Conservation (phyloP, 805 yeast genomes). For the Saturnispora gosingensis region DNA sequence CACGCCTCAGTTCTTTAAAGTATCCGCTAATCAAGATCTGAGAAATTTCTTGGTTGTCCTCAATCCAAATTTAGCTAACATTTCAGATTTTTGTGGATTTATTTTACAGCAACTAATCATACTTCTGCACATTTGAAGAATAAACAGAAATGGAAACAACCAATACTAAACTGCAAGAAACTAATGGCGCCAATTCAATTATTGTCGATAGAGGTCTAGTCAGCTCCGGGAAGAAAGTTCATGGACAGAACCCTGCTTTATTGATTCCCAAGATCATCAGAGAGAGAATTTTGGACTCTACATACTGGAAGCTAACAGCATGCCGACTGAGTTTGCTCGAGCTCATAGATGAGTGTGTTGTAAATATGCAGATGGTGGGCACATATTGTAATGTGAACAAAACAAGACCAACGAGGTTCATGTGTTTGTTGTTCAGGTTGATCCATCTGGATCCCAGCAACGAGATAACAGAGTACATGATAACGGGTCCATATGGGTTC, state of each 20-base stretch:
- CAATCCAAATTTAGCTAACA: background rate
- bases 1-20: too few relatives aligned
- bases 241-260: slow-evolving; percentile 40
- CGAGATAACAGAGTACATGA: slow-evolving; percentile 45
- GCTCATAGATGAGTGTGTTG: slow-evolving; percentile 36
- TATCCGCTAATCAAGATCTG: too few relatives aligned
- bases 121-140: background rate
- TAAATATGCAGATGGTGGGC: slow-evolving; percentile 40
- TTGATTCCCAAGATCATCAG: slow-evolving; percentile 50
- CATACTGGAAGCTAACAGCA: slow-evolving; percentile 52
- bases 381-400: slow-evolving; percentile 27
- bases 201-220: slow-evolving; percentile 30
- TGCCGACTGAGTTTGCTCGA: slow-evolving; percentile 35
- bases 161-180: background rate
- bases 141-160: slow-evolving; percentile 1
- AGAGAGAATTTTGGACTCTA: slow-evolving; percentile 45
- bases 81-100: background rate
- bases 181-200: slow-evolving; percentile 6
- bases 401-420: slow-evolving; percentile 58
- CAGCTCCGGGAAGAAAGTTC: slow-evolving; percentile 21
- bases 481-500: slow-evolving; percentile 55
- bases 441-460: slow-evolving; percentile 63
- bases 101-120: background rate
- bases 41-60: too few relatives aligned
- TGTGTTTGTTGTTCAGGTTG: slow-evolving; percentile 69